A percentile compares a stretch with the other conserved stretches of the same genome.
phyloP scores from a whole-genome alignment of 1,139 yeast species.

The Geotrichum klebahnii region DNA sequence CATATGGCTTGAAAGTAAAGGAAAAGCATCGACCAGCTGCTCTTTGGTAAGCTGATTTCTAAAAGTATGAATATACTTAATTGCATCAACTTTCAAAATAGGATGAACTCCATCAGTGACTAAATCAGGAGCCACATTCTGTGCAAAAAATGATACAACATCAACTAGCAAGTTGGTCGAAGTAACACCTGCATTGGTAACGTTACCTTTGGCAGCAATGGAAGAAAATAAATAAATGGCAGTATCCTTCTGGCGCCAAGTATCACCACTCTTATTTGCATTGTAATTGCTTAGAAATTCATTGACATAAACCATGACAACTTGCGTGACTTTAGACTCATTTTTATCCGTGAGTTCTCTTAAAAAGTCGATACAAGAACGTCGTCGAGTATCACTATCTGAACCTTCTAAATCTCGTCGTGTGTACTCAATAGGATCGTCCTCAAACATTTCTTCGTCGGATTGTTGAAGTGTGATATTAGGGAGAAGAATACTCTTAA shows the following conservation, averaged over 20 bases:
- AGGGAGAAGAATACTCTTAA: conserved; percentile 81
- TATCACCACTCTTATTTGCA: conserved; percentile 40
- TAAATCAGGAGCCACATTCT: conserved; percentile 78
- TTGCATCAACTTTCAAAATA: conserved; percentile 84
- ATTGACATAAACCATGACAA: conserved; percentile 72
- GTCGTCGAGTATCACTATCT: conserved; percentile 86
- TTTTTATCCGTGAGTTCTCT: conserved; percentile 80
- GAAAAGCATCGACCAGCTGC: conserved; percentile 74
- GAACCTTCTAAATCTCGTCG: conserved; percentile 93
- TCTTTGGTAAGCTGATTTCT: conserved; percentile 88
- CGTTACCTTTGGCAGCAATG: conserved; percentile 83
- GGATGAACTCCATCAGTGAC: conserved; percentile 43
- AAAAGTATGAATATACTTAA: conserved; percentile 82
- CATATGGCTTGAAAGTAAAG: conserved; percentile 65
- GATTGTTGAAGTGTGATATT: conserved; percentile 72
- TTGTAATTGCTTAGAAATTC: conserved; percentile 55
- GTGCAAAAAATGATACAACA: conserved; percentile 78
- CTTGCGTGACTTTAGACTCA: conserved; percentile 66
- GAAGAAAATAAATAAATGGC: conserved; percentile 84
- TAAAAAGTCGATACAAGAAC: conserved; percentile 85
- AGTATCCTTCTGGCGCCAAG: conserved; percentile 84
- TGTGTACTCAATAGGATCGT: conserved; percentile 90
- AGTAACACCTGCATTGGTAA: conserved; percentile 83
- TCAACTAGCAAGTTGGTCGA: conserved; percentile 80
- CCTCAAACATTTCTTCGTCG: conserved; percentile 92